Evolutionary conservation across 148 eudicot genomes (phyloP).

Genomic region (Rhododendron vialii): DNA sequence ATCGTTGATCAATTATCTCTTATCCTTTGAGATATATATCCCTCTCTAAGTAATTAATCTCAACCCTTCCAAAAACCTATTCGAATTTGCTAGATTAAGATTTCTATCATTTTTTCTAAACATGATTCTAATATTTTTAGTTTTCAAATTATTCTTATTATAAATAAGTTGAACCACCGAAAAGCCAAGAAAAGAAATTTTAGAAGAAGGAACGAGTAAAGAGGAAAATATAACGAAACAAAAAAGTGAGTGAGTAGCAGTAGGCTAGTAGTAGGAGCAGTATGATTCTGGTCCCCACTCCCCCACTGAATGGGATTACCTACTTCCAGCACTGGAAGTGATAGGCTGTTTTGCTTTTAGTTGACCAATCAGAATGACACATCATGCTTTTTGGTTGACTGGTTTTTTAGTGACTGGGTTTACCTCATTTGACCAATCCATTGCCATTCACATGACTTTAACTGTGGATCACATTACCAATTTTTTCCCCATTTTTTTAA

Average conservation of each 20-base stretch:
- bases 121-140: not conserved
- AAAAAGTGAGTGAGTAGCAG: not conserved
- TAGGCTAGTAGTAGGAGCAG: no score
- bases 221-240: not conserved
- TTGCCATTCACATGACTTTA: not conserved
- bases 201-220: no score
- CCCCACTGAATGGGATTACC: not conserved
- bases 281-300: not conserved
- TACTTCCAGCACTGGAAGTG: constrained; percentile 7
- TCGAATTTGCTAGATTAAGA: not conserved
- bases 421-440: constrained; percentile 6
- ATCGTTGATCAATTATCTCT: not conserved
- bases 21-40: not conserved
- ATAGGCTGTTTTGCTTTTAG: not conserved
- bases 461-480: not conserved
- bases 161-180: no score
- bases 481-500: not conserved
- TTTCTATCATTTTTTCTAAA: not conserved
- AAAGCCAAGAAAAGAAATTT: no score
- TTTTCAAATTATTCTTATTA: no score
- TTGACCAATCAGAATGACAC: not conserved
- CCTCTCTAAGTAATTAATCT: not conserved
- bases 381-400: not conserved
- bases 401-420: constrained; percentile 2
- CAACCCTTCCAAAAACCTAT: not conserved